These are phyloP conservation scores for Phialocephala subalpina DNA, from an alignment of 2,329 filamentous ascomycete species.

Conservation along the genomic window DNA sequence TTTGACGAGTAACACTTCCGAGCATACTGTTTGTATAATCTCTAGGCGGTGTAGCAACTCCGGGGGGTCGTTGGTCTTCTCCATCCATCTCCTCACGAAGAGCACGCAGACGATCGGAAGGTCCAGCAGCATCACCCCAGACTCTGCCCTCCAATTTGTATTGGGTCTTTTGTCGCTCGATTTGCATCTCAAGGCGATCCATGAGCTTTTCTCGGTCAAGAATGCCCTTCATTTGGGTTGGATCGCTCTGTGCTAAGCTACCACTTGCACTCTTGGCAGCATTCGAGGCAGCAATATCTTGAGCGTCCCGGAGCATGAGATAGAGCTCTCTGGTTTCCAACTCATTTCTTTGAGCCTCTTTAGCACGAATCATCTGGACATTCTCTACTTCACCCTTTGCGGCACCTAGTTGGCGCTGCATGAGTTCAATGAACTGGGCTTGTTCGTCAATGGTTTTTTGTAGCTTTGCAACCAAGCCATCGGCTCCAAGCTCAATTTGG, in stretches of 20 bases:
- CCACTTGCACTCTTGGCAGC: constrained; percentile 65
- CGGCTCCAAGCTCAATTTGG: constrained; percentile 88
- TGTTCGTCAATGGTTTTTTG: constrained; percentile 97
- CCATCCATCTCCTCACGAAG: constrained; percentile 94
- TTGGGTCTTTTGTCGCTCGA: constrained; percentile 96
- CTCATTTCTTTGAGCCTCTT: constrained; percentile 94
- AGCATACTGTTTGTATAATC: constrained; percentile 78
- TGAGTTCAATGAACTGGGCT: constrained; percentile 86
- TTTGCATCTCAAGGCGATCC: constrained; percentile 92
- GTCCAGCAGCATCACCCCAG: constrained; percentile 83
- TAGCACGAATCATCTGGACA: constrained; percentile 83
- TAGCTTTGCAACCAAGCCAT: constrained; percentile 90
- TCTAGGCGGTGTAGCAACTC: constrained; percentile 56
- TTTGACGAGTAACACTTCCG: constrained; percentile 72
- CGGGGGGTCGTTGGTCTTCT: constrained; percentile 45
- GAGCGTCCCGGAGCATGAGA: constrained; percentile 96
- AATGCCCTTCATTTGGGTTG: constrained; percentile 86
- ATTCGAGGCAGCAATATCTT: constrained; percentile 92
- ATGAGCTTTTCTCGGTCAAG: constrained; percentile 92
- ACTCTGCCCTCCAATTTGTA: constrained; percentile 95
- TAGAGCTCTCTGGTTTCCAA: constrained; percentile 96
- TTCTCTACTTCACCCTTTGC: constrained; percentile 91
- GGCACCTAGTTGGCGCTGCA: constrained; percentile 83
- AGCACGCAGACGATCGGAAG: constrained; percentile 90
- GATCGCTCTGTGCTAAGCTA: constrained; percentile 68